A percentile compares a stretch with the other conserved stretches of the same genome.
Evolutionary conservation across 805 yeast genomes (phyloP).

Genomic region (Saturnispora hagleri): DNA sequence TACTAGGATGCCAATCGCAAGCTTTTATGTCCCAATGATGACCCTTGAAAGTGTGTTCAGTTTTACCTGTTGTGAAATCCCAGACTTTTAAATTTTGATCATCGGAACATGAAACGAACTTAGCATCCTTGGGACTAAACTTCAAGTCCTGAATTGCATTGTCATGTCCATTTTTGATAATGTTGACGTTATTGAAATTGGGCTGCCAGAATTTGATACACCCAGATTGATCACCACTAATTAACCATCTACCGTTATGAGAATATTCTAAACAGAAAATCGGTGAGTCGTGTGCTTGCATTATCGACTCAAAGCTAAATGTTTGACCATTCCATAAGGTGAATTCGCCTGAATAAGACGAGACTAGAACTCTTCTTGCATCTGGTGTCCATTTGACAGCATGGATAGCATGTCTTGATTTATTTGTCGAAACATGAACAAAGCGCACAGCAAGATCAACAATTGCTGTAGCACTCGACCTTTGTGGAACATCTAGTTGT

Average conservation of each 20-base stretch:
- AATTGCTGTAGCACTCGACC: constrained; percentile 33
- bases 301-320: constrained; percentile 90
- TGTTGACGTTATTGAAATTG: constrained; percentile 91
- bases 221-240: constrained; percentile 92
- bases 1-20: constrained; percentile 91
- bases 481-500: constrained; percentile 56
- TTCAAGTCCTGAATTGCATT: constrained; percentile 82
- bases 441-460: constrained; percentile 70
- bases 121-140: constrained; percentile 83
- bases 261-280: constrained; percentile 73
- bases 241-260: constrained; percentile 88
- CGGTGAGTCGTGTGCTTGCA: constrained; percentile 97
- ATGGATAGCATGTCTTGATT: constrained; percentile 83
- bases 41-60: constrained; percentile 73
- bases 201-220: constrained; percentile 94
- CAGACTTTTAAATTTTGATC: constrained; percentile 86
- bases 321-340: constrained; percentile 95
- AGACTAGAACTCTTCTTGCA: constrained; percentile 82
- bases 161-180: constrained; percentile 57
- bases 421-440: constrained; percentile 84
- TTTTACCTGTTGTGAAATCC: constrained; percentile 84
- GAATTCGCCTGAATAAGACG: constrained; percentile 89
- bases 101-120: constrained; percentile 90
- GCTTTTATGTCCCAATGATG: constrained; percentile 99
- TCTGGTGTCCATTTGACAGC: constrained; percentile 96